These are phyloP conservation scores for Phlebiopsis flavidoalba DNA, from an alignment of 768 basidiomycete genomes.

Conservation along the genomic window DNA sequence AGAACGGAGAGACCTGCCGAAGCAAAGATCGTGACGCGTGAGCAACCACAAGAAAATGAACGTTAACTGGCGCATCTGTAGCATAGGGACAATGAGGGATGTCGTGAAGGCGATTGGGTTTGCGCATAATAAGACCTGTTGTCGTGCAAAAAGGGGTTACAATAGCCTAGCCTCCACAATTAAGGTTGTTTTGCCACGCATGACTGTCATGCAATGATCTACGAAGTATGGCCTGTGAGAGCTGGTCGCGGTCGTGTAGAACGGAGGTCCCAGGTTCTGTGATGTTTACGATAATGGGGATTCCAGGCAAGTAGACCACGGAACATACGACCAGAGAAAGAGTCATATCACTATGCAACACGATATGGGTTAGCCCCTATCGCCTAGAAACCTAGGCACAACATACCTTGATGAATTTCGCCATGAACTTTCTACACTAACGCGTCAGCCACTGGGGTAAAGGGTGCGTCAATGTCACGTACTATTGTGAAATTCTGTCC, in stretches of 20 bases:
- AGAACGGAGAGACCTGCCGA: background rate
- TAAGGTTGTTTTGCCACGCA: background rate
- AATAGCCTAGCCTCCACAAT: background rate
- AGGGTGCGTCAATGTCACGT: conserved; percentile 26
- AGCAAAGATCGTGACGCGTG: background rate
- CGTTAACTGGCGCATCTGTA: background rate
- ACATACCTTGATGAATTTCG: conserved; percentile 80
- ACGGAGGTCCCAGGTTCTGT: background rate
- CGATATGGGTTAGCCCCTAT: background rate
- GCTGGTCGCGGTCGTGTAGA: background rate
- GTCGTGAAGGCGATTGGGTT: background rate
- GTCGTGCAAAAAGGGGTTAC: background rate
- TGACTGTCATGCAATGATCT: background rate
- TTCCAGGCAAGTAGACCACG: background rate
- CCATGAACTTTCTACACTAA: conserved; percentile 76
- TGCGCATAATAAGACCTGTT: background rate
- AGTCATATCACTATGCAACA: background rate
- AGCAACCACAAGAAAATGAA: background rate
- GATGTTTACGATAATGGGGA: background rate
- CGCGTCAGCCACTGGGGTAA: background rate
- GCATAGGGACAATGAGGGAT: background rate
- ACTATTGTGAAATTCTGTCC: conserved; percentile 96
- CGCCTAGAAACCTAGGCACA: background rate
- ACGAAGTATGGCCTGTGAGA: background rate
- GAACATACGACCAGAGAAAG: background rate